Base-by-base conservation (phyloP, 1,139 yeast species). In the Suhomyces atakaporum region DNA sequence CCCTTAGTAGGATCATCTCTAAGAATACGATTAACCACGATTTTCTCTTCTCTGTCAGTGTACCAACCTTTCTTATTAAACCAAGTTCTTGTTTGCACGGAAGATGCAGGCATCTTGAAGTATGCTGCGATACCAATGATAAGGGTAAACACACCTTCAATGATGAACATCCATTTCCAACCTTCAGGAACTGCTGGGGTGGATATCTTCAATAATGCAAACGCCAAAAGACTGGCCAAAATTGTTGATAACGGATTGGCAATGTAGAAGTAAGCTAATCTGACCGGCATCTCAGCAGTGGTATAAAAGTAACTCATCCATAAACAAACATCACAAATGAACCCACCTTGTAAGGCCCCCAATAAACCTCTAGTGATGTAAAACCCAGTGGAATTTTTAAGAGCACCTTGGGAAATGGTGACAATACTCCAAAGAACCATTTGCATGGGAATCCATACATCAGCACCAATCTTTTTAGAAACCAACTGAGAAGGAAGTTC, bases 401-500 rank as follows among this genome's bases (percentile, higher is more conserved):
- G 51, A 14, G 60, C 60, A 31, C 69, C 71, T 49, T 77, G 82
- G 9, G 60, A 48, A 25, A 73, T 56, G 1, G 80, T 72, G 3
- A 75, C 75, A n/a, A 70, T 37, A 27, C 78, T 69, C 82, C 82
- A 77, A 3, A 61, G 39, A 9, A 59, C 47, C 57, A 77, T 66
- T 47, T 77, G 81, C 24, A 64, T 56, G 1, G 83, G 83, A 33
- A 77, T 66, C 70, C 78, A 77, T 28, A 66, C 47, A 49, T 76
- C 81, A 4, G 79, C 70, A 6, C 82, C 83, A 18, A 77, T 37
- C 37, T 61, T 64, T 48, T 77, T 77, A 7, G 79, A 69, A 12
- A 77, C 47, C 46, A 77, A 56, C 49, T 76, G 81, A 1, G 81
- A 76, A 0, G 82, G 82, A 13, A 77, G 54, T 50, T 77, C 82